Base-by-base conservation (phyloP, 75 land plant species). In the Isoetes taiwanensis region DNA sequence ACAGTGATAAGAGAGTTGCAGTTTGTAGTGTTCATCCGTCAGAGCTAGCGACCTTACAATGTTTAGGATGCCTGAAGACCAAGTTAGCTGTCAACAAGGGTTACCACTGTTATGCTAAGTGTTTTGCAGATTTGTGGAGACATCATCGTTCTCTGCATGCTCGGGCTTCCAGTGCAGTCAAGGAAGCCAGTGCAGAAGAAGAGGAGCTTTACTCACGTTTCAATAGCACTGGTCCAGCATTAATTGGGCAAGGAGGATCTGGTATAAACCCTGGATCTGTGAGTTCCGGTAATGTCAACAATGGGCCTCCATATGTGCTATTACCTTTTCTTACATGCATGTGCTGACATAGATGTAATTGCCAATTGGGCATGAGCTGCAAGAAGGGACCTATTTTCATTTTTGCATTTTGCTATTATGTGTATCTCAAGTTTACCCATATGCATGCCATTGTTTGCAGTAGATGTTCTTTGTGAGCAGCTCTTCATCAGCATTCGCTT, bases 61-160 rank as follows among this genome's bases (percentile, higher is more conserved):
- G 97, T 56, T 14, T 91, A 39, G 88, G 81, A 27, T 91, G 97
- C 67, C 55, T 91, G 30, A 91, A 91, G 64, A 89, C 83, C 4
- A 91, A 87, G 64, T 62, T 89, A 20, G 78, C 95, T 25, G 78
- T 79, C 59, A 40, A 76, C n/a, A 91, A 87, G 65, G 87, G 97
- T 64, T 87, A 83, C 48, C 97, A 91, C 59, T 91, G 97, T 63
- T 72, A 88, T 4, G 43, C 95, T 14, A 84, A 78, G 66, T 91
- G 97, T 61, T 91, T 91, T 40, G 58, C 95, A 23, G 95, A 91
- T 73, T 80, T 94, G 59, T 91, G 97, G 97, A 78, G 83, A 63
- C 95, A 91, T 43, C 97, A 91, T 56, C 80, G 87, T 56, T 67
- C 64, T 57, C 57, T 87, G 52, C 97, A 91, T 75, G 85, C 80